Base-by-base conservation (phyloP, 2,329 filamentous ascomycete genomes). In the Penicillium concentricum region DNA sequence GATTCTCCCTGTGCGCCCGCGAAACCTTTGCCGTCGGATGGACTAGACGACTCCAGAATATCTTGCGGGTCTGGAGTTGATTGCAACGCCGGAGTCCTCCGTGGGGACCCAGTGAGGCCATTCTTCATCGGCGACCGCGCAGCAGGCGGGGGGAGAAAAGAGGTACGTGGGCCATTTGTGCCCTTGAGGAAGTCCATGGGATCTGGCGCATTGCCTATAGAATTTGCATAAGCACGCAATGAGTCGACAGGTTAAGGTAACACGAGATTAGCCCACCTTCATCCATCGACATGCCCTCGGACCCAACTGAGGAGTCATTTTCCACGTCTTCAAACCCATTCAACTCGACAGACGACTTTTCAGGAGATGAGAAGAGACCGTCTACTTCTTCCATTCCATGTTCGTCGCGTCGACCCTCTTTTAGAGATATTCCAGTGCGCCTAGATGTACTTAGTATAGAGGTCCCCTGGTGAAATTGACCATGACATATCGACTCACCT, bases 361-460 rank as follows among this genome's bases (percentile, higher is more conserved):
- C 84, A 15, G 92, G 92, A 20, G 92, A 96, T 9, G 92, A 97
- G 74, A 96, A 96, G 63, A 97, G 85, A 64, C 86, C 85, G 35
- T 93, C 90, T 57, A 96, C 83, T 35, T 90, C 88, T 72, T 97
- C 91, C 79, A 99, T 87, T 74, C 93, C 94, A 81, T 96, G 82
- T 72, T 95, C 92, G 76, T 97, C 93, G 76, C 91, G 89, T 59
- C 87, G 80, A 51, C 91, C 91, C 54, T 96, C 91, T 67, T 86
- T 85, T 32, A 97, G 76, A 1, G 86, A 89, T 26, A 96, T 84
- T 43, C 94, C 94, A 0, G 94, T 99, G 82, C 96, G 95, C 66
- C 93, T 97, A 65, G 48, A 50, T 18, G 54, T 64, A 48, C 46
- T 50, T 54, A 71, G 61, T 43, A 53, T 48, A 32, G 7, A 43